Evolutionary conservation across 2,329 filamentous ascomycete species (phyloP), one percentile per base, ranked within the genome.

Genomic region (Talaromyces amestolkiae): DNA sequence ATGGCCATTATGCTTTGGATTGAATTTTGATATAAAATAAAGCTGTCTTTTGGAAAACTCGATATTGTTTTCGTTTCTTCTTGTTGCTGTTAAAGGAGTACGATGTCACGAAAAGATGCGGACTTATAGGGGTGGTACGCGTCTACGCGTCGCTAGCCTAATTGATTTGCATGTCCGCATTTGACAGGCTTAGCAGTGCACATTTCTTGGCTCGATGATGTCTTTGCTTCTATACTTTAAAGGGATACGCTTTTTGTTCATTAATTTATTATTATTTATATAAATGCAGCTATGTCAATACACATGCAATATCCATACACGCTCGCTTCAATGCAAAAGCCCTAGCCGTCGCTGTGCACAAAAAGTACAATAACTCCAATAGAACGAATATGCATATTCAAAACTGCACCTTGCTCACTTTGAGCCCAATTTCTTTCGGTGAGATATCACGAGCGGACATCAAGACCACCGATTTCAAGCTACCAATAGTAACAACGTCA

Each of bases 381-480:
- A 31, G 3, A 45, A 33, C 9, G 58, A 35, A 22, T 11, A 27
- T 3, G 6, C n/a, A 19, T 19, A 17, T 9, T 65, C 41, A 65
- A 65, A 65, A 65, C 31, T 65, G 24, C 64, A 65, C 43, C 59
- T 65, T 62, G 19, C 31, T 66, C 39, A 75, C 75, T 67, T 72
- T 78, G 11, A 70, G 65, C n/a, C 69, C 72, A 37, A 79, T 76
- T 6, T 79, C 75, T 63, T 73, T 76, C 19, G 73, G 70, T 19
- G 74, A 77, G 51, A 78, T 72, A 61, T 77, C 72, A 37, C 72
- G 76, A 3, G 47, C 58, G n/a, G 77, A 78, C 67, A 78, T 80
- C 65, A 84, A 75, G 49, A 84, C 80, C 15, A 84, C 75, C 4
- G 80, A 80, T 64, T 79, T 79, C 61, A 79, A 71, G 67, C 78